phyloP scores from a whole-genome alignment of 1,139 yeast species.

The Candida tunisiensis region DNA sequence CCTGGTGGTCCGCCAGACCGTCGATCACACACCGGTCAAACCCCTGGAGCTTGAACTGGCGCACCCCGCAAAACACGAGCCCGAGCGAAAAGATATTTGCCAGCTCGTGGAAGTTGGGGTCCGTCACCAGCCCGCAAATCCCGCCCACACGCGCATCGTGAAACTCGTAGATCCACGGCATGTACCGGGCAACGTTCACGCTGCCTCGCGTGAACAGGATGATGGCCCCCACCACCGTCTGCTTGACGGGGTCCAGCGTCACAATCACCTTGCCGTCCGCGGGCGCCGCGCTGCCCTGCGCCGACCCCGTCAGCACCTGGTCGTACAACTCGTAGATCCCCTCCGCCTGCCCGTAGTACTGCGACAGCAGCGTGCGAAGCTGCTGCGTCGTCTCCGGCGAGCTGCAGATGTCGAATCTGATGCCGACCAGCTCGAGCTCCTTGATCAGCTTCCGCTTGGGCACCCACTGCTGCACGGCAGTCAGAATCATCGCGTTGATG shows the following conservation, averaged over 20 bases:
- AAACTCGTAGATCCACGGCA: slow-evolving; percentile 29
- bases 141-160: slow-evolving; percentile 29
- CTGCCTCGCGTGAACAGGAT: slow-evolving; percentile 35
- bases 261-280: slow-evolving; percentile 27
- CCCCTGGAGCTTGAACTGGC: slow-evolving; percentile 27
- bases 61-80: slow-evolving; percentile 40
- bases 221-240: slow-evolving; percentile 37
- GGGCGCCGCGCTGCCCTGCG: slow-evolving; percentile 6
- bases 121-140: slow-evolving; percentile 39
- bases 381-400: slow-evolving; percentile 10
- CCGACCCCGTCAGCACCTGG: slow-evolving; percentile 5
- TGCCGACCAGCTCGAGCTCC: slow-evolving; percentile 44
- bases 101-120: slow-evolving; percentile 36
- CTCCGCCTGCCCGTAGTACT: slow-evolving; percentile 9
- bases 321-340: slow-evolving; percentile 16
- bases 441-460: slow-evolving; percentile 38
- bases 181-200: slow-evolving; percentile 29
- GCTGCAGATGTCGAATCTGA: slow-evolving; percentile 36
- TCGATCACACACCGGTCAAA: slow-evolving; percentile 17
- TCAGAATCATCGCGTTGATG: slow-evolving; percentile 7
- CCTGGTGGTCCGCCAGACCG: slow-evolving; percentile 16
- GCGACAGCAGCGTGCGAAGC: slow-evolving; percentile 14
- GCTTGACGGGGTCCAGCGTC: slow-evolving; percentile 39
- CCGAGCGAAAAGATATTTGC: slow-evolving; percentile 41
- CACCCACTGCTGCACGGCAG: slow-evolving; percentile 24